Evolutionary conservation across 352 stramenopile species (phyloP).

Genomic region (Phytopythium sindhum): DNA sequence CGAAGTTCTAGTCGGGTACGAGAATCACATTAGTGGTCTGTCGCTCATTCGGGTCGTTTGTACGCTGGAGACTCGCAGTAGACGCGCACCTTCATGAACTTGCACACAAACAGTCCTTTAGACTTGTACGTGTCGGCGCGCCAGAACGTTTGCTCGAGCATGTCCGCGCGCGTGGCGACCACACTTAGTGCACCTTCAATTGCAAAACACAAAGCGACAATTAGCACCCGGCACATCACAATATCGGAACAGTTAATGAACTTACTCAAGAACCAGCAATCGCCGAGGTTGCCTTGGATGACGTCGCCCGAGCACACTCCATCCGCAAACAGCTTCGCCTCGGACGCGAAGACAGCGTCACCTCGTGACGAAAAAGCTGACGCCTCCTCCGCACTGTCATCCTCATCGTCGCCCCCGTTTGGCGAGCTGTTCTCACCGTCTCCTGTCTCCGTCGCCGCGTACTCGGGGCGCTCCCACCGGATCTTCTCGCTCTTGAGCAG

Average conservation of each 20-base stretch:
- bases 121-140: slow-evolving; percentile 59
- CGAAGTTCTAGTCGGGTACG: slow-evolving; percentile 58
- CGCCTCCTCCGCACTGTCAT: slow-evolving; percentile 12
- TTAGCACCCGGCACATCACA: neutral
- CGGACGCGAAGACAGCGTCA: slow-evolving; percentile 41
- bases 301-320: slow-evolving; percentile 80
- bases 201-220: neutral
- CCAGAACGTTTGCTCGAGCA: slow-evolving; percentile 85
- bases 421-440: slow-evolving; percentile 24
- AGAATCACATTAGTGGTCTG: neutral
- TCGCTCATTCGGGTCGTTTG: neutral
- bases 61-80: neutral
- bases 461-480: slow-evolving; percentile 74
- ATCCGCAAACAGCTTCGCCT: slow-evolving; percentile 75
- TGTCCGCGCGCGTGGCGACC: slow-evolving; percentile 73
- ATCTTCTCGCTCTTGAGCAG: slow-evolving; percentile 75
- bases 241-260: neutral
- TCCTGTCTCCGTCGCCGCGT: slow-evolving; percentile 20
- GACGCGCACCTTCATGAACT: slow-evolving; percentile 87
- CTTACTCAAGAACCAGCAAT: slow-evolving; percentile 92
- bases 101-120: slow-evolving; percentile 86
- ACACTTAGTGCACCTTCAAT: slow-evolving; percentile 78
- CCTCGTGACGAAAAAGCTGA: neutral
- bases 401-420: slow-evolving; percentile 27
- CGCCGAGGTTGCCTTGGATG: slow-evolving; percentile 86